Base-by-base conservation (phyloP, 495 filamentous ascomycete genomes). In the Neurospora sp. region DNA sequence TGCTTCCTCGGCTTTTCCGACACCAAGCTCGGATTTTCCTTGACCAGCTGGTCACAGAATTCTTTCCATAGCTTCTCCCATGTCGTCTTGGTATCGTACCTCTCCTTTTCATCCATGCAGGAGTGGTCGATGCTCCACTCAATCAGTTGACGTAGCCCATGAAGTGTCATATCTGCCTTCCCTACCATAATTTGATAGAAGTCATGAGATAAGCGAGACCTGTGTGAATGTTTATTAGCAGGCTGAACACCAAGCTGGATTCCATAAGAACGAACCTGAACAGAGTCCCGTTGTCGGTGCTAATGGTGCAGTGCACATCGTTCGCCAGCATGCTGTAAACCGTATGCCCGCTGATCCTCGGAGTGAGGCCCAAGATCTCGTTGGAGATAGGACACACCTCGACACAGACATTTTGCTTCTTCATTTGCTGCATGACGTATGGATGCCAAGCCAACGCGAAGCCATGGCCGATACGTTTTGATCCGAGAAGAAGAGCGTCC, bases 311-410 rank as follows among this genome's bases (percentile, higher is more conserved):
- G 20, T 84, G 85, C 37, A 89, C 82, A 70, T 85, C 82, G 71
- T 86, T 83, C 10, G 86, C 85, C 70, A 89, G 79, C 39, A 89
- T 74, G 42, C 75, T 81, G 44, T 87, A 88, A 40, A 87, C 79
- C n/a, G 83, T 73, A 69, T 89, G 87, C 18, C 84, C 83, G 27
- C 81, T 81, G 62, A 86, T 83, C 23, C 76, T 74, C 18, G 83
- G 81, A 39, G 84, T 84, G n/a, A 89, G 77, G 37, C 86, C 85
- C 16, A 89, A 77, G 7, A 96, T 88, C 81, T 96, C 94, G 79
- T 97, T 97, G 6, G 91, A 94, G 74, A 97, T 93, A 0, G 95
- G 94, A 76, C 94, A 98, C 69, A 91, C 90, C 79, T 99, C 96
- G 41, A 98, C 83, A 35, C 95, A 89, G 72, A 98, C 92, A 71